Evolutionary conservation across 2,329 filamentous ascomycete species (phyloP), one percentile per base, ranked within the genome.

Genomic region (Colletotrichum spinosum): DNA sequence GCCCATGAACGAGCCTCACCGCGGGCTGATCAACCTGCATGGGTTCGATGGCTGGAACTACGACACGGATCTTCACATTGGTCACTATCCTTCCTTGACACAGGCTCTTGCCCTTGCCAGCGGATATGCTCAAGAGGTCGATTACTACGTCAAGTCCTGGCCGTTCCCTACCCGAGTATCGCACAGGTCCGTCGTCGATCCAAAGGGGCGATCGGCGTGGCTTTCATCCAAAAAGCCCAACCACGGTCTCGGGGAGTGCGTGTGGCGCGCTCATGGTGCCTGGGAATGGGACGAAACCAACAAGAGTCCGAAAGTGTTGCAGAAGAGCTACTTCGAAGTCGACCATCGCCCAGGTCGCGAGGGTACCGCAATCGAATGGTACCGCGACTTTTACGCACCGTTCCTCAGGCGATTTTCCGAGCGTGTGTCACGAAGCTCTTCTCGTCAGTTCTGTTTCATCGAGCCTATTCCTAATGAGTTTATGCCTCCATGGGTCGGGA

Each of bases 381-480:
- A 81, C 67, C 73, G 74, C 35, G 79, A 81, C 68, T 81, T 74
- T 59, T 81, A 81, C 60, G 78, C 74, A 6, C 79, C 79, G 0
- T 81, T 81, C 41, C 67, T 81, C 6, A 69, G 75, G 3, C 74
- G 72, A 13, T 80, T 80, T 55, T 72, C 75, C 0, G 70, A 74
- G 8, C 75, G 77, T 1, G 72, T 79, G 49, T 71, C 72, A 7
- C 74, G 75, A 9, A 75, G 73, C 10, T 69, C 68, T 4, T 34
- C 71, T 8, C 67, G 68, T 0, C 70, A 73, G 38, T 72, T 79
- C 66, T 75, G 76, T 17, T 80, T 81, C 50, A 70, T 81, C 7
- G 79, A 80, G 46, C 79, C 79, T 4, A 75, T 81, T 9, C 79
- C 79, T 0, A 81, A 81, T 54, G 75, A 80, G 49, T 79, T 78